Evolutionary conservation across 2,329 filamentous ascomycete species (phyloP), one percentile per base, ranked within the genome.

Genomic region (Claviceps humidiphila): DNA sequence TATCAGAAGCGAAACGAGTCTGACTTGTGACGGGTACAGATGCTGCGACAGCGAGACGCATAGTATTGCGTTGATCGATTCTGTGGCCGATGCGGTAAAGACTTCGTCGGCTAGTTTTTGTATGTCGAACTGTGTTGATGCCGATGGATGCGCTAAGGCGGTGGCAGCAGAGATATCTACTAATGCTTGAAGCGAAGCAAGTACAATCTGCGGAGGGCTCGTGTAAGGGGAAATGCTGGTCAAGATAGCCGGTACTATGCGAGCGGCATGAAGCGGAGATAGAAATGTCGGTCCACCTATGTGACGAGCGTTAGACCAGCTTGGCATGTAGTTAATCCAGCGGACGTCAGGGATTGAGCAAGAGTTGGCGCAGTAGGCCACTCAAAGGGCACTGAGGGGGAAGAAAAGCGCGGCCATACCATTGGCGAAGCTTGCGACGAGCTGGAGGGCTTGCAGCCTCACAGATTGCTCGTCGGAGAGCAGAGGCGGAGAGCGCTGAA

Each of bases 391-490:
- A 43, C 24, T 16, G 26, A n/a, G 8, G 49, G 13, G n/a, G 8
- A 40, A 20, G 17, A 13, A 30, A 20, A 17, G 41, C 13, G 17
- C 13, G 24, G 0, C 14, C 74, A 61, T 75, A 89, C 90, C 89
- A 69, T 86, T 84, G 53, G 89, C 87, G 63, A 97, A 80, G 66
- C 87, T 93, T 47, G 85, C 84, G 39, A 95, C 72, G n/a, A 96
- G 77, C 57, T 94, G 82, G 41, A 90, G 78, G n/a, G 86, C 85
- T 65, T 95, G 87, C 53, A 93, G 72, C 58, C 81, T 80, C 47
- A 84, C 75, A 45, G 79, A 75, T 52, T 90, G 84, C 54, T 87
- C 81, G 11, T 82, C 78, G 2, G 74, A 75, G 58, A 82, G 64
- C 4, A 64, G 57, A 38, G 62, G 63, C 9, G 67, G 68, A 13